Evolutionary conservation across 345 rosid species (phyloP), one percentile per base, ranked within the genome.

Genomic region (Rhodomyrtus tomentosa): DNA sequence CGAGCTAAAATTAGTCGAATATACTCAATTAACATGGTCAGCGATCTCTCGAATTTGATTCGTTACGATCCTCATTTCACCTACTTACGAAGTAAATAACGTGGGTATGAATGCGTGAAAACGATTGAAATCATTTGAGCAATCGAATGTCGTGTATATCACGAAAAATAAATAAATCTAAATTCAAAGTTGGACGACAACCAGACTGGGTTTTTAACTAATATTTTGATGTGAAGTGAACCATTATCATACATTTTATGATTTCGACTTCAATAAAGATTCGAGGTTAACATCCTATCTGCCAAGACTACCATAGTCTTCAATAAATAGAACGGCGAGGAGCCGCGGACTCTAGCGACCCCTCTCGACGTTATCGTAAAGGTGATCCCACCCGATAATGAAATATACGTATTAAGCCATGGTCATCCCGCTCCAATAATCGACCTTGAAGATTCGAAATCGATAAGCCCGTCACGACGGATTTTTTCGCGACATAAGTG

Each of bases 341-440:
- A 32, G 13, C 76, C 45, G 45, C 45, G 25, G 9, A 18, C 14
- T 10, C 45, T 40, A 68, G 25, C 45, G 12, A 68, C 6, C 24
- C 24, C 21, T 32, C 42, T 2, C 2, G 12, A 16, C 24, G 11
- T 8, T 68, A 68, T 21, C 13, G 38, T 68, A 68, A 32, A 18
- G 24, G 36, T 7, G 25, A 68, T 68, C 45, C 5, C 45, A 21
- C 45, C 20, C 0, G 0, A 0, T 18, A 21, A 20, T 36, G 10
- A 36, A 32, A 36, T 68, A 18, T 36, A 18, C 1, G 12, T 36
- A 36, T 20, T 40, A 18, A 68, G 76, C 12, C 25, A 36, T 4
- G 2, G 20, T 36, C 36, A 8, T 0, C 12, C 3, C 24, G 3
- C 5, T 21, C 13, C 24, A 32, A 62, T 36, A 6, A 0, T 0